phyloP scores from a whole-genome alignment of 306 rosid species.

The Oemleria cerasiformis region DNA sequence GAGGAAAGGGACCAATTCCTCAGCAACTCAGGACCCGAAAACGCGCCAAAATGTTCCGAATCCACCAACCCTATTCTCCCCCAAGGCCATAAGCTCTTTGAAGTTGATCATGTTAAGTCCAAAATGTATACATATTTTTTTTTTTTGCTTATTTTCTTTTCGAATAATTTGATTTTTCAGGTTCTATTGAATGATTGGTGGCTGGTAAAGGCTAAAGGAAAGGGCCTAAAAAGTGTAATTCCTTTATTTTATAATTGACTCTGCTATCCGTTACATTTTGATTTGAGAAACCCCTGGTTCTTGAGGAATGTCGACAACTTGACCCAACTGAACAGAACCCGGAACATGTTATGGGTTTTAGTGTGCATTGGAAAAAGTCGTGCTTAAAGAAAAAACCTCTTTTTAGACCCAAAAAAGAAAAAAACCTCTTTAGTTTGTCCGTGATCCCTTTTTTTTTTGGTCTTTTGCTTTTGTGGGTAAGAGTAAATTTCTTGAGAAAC shows the following conservation, averaged over 20 bases:
- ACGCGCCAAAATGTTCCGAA: slow-evolving; percentile 2
- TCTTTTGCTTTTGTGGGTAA: too few species aligned
- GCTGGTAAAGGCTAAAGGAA: slow-evolving; percentile 32
- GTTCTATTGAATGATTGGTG: slow-evolving; percentile 44
- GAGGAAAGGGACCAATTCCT: too few species aligned
- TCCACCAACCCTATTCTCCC: neutral
- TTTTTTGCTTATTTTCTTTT: too few species aligned
- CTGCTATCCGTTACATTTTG: neutral
- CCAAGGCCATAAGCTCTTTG: slow-evolving; percentile 12
- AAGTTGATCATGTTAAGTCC: slow-evolving; percentile 25
- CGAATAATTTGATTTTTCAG: slow-evolving; percentile 15
- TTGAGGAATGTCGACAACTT: neutral
- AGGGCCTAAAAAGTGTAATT: slow-evolving; percentile 36
- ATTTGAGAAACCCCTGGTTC: neutral
- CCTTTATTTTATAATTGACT: neutral
- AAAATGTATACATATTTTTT: neutral
- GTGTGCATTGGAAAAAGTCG: neutral
- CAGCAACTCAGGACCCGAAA: slow-evolving; percentile 4
- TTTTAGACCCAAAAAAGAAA: too few species aligned
- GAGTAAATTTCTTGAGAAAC: too few species aligned
- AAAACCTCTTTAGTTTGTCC: too few species aligned
- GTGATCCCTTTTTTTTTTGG: too few species aligned
- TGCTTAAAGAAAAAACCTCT: neutral
- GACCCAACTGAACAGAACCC: neutral
- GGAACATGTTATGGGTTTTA: neutral